Evolutionary conservation across 306 rosid species (phyloP).

Genomic region (Potentilla sterilis): DNA sequence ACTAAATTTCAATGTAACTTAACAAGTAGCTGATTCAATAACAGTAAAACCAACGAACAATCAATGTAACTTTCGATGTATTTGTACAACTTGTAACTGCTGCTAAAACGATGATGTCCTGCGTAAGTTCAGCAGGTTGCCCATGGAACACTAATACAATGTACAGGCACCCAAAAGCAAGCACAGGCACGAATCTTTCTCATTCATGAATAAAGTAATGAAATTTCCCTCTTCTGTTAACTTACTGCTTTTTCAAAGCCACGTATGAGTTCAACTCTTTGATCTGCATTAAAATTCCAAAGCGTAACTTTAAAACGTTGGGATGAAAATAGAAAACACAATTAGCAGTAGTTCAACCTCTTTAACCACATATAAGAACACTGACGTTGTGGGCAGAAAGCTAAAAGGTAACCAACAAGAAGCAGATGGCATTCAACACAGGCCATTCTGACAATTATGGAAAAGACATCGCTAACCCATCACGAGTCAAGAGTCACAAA

Average conservation of each 20-base stretch:
- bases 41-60: too few relatives aligned
- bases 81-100: too few relatives aligned
- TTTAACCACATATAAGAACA: slow-evolving; percentile 39
- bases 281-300: slow-evolving; percentile 60
- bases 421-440: not conserved
- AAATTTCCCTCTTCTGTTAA: slow-evolving; percentile 7
- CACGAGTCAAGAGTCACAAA: not conserved
- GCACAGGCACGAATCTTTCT: not conserved
- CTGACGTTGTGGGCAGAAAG: not conserved
- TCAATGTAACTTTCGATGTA: too few relatives aligned
- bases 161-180: not conserved
- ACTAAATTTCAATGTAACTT: too few relatives aligned
- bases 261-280: slow-evolving; percentile 95
- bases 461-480: not conserved
- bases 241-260: slow-evolving; percentile 95
- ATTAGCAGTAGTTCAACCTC: slow-evolving; percentile 59
- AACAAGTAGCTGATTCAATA: too few relatives aligned
- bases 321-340: not conserved
- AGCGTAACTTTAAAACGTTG: slow-evolving; percentile 16
- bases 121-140: too few relatives aligned
- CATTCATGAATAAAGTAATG: slow-evolving; percentile 3
- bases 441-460: not conserved
- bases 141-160: not conserved
- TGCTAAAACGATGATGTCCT: too few relatives aligned
- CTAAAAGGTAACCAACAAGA: not conserved